Evolutionary conservation across 805 yeast species (phyloP), one percentile per base, ranked within the genome.

Genomic region (Pichia sporocuriosa): DNA sequence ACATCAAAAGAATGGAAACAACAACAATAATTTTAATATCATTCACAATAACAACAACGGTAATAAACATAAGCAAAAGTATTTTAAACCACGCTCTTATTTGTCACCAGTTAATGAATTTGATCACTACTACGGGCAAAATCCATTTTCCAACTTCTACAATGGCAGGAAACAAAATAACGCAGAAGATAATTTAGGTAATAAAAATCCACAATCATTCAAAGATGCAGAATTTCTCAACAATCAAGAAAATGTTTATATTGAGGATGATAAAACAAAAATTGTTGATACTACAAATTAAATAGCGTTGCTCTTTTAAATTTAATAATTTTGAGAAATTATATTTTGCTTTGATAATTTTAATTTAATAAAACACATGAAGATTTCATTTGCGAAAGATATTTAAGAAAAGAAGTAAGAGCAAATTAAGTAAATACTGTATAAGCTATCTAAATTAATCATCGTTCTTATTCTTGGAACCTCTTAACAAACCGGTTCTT

Each of bases 401-500:
- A 29, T 44, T 37, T 29, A 37, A 36, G 48, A 26, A 40, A 36
- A 40, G 43, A 37, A 42, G 36, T 33, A 42, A 37, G 42, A 29
- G 45, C 39, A 33, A 38, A 38, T 25, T 31, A 32, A 35, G 15
- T 28, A 27, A 42, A 35, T 28, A 42, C 40, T 42, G 23, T 43
- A 43, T 32, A 41, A 25, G 24, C 31, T 44, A 46, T 43, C 43
- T 47, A 49, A 46, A 47, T 49, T 59, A 59, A 46, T 59, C 64
- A 39, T 58, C 62, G 48, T 55, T 52, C 61, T 59, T 59, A 47
- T 59, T 88, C 79, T 89, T 96, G 68, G 97, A 86, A 88, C 97
- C 97, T 78, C 97, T 88, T 74, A 89, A 83, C 73, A 89, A 84
- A 90, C 98, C 98, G 66, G 97, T 90, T 84, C 98, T 88, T 87